Conservation (phyloP, 257 asterid species). For the Penstemon davidsonii region DNA sequence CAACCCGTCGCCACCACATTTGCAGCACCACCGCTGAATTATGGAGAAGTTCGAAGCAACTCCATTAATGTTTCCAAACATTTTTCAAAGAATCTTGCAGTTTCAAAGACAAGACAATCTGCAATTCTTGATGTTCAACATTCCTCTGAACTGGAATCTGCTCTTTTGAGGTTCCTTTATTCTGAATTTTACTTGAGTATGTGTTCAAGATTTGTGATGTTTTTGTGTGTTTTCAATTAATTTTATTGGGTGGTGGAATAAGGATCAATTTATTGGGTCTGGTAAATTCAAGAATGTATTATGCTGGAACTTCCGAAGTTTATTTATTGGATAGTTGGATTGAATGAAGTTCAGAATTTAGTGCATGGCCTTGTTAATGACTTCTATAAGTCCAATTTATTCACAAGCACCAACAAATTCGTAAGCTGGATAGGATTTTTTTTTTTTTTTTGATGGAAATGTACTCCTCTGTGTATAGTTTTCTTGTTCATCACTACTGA, state of each 20-base stretch:
- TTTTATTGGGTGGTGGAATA: neutral
- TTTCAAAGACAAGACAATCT: constrained; percentile 46
- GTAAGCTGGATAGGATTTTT: neutral
- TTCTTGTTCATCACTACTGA: too few relatives aligned
- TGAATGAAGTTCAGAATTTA: constrained; percentile 6
- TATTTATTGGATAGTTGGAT: neutral
- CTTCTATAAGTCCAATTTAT: neutral
- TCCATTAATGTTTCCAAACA: constrained; percentile 28
- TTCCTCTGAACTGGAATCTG: constrained; percentile 64
- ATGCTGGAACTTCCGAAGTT: neutral
- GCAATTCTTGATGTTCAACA: constrained; percentile 67
- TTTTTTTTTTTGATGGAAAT: neutral
- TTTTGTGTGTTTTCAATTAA: neutral
- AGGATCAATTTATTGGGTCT: neutral
- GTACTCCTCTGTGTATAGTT: too few relatives aligned
- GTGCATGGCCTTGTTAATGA: constrained; percentile 8
- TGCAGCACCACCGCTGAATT: constrained; percentile 31
- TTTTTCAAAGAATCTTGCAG: constrained; percentile 29
- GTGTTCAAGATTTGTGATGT: constrained; percentile 3
- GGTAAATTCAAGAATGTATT: neutral
- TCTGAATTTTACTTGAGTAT: neutral
- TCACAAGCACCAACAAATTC: constrained; percentile 1
- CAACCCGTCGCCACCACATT: constrained; percentile 21
- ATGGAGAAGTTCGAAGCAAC: constrained; percentile 29
- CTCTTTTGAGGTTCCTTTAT: constrained; percentile 63